These are phyloP conservation scores for Paxillus ammoniavirescens DNA, from an alignment of 768 basidiomycete species.

Conservation along the genomic window DNA sequence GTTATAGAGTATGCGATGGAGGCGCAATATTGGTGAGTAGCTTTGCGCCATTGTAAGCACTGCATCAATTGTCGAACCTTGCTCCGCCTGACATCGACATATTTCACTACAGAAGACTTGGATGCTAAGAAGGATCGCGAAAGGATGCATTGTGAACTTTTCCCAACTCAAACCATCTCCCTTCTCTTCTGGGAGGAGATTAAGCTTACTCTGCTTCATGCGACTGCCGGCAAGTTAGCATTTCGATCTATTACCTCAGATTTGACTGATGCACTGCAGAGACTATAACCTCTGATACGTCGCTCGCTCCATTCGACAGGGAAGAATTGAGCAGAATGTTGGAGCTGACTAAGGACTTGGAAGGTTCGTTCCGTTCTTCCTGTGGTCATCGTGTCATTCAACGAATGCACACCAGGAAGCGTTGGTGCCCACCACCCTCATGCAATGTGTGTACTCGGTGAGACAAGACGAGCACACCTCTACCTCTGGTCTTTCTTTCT, in stretches of 20 bases:
- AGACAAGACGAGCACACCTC: neutral
- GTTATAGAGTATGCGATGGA: constrained; percentile 19
- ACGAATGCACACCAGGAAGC: neutral
- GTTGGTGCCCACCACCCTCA: neutral
- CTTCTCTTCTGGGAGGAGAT: neutral
- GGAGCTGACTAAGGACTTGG: neutral
- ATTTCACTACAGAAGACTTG: neutral
- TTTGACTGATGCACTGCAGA: constrained; percentile 5
- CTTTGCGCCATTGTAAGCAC: neutral
- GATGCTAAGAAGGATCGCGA: neutral
- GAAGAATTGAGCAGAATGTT: constrained; percentile 5
- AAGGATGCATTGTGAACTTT: constrained; percentile 7
- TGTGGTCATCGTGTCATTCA: neutral
- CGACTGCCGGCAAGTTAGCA: neutral
- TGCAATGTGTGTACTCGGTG: constrained; percentile 6
- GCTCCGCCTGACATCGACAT: too few species aligned
- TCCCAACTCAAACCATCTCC: neutral
- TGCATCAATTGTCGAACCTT: neutral
- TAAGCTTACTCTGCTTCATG: constrained; percentile 1
- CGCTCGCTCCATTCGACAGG: constrained; percentile 9
- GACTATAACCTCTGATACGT: constrained; percentile 12
- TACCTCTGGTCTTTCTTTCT: neutral
- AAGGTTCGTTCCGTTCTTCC: neutral
- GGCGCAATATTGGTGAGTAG: constrained; percentile 23
- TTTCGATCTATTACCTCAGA: neutral